A percentile compares a stretch with the other conserved stretches of the same genome.
These are phyloP conservation scores for Streptanthus diversifolius DNA, from an alignment of 345 rosid species.

Conservation along the genomic window DNA sequence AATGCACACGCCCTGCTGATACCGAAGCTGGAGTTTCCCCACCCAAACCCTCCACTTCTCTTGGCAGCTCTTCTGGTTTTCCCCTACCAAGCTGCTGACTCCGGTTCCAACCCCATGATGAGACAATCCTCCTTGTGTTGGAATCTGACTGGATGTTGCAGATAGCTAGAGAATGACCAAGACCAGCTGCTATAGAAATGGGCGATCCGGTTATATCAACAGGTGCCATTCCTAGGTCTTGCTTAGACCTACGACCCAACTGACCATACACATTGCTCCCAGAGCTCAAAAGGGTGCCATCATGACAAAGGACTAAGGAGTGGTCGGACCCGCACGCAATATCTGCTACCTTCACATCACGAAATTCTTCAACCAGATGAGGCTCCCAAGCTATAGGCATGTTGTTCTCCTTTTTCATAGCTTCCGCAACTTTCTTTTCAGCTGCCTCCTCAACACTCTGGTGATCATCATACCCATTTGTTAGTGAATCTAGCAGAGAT, in stretches of 20 bases:
- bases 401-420: constrained; percentile 68
- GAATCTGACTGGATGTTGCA: constrained; percentile 37
- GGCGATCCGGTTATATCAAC: constrained; percentile 44
- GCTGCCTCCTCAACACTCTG: constrained; percentile 45
- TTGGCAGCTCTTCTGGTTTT: constrained; percentile 52
- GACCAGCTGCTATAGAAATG: constrained; percentile 62
- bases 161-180: constrained; percentile 86
- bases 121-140: constrained; percentile 36
- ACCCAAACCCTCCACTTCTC: constrained; percentile 46
- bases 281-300: constrained; percentile 61
- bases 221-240: constrained; percentile 58
- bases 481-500: constrained; percentile 53
- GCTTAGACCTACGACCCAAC: constrained; percentile 55
- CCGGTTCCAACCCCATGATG: constrained; percentile 96
- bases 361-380: constrained; percentile 53
- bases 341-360: constrained; percentile 48
- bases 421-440: constrained; percentile 60
- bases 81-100: constrained; percentile 76
- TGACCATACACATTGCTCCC: constrained; percentile 90
- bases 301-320: constrained; percentile 67
- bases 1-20: constrained; percentile 74
- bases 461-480: constrained; percentile 5
- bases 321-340: constrained; percentile 85
- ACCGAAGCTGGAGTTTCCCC: constrained; percentile 50
- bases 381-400: constrained; percentile 94